phyloP scores from a whole-genome alignment of 2,329 filamentous ascomycete genomes.

The Coniochaeta ligniaria region DNA sequence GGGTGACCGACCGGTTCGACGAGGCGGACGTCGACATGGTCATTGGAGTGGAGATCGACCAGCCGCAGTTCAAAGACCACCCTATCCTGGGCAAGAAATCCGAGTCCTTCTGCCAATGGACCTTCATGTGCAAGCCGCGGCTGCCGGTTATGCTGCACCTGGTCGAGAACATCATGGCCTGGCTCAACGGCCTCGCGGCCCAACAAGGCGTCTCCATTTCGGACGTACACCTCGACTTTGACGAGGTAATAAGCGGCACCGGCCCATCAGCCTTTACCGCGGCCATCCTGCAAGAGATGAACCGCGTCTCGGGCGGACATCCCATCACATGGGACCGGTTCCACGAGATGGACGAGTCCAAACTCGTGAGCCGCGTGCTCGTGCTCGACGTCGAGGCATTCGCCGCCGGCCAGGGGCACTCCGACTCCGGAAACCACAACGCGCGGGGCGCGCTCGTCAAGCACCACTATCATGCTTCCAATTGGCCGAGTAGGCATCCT shows the following conservation, averaged over 20 bases:
- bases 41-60: constrained; percentile 24
- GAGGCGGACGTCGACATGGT: constrained; percentile 14
- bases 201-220: constrained; percentile 5
- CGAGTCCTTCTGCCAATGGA: constrained; percentile 26
- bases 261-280: constrained; percentile 24
- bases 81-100: constrained; percentile 19
- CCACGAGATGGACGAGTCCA: constrained; percentile 7
- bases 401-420: constrained; percentile 12
- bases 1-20: constrained; percentile 14
- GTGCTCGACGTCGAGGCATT: constrained; percentile 12
- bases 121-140: constrained; percentile 22
- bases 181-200: constrained; percentile 11
- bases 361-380: constrained; percentile 7
- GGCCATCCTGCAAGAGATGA: constrained; percentile 19
- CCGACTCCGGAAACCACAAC: constrained; percentile 27
- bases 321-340: constrained; percentile 6
- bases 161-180: constrained; percentile 13
- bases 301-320: background rate
- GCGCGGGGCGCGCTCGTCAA: constrained; percentile 9
- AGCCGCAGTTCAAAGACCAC: constrained; percentile 17
- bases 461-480: constrained; percentile 53
- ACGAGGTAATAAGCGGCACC: constrained; percentile 23
- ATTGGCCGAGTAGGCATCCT: constrained; percentile 61
- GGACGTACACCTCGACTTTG: constrained; percentile 13
- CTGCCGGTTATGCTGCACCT: constrained; percentile 22